Conservation (phyloP, 306 rosid species). For the Acacia confusa region DNA sequence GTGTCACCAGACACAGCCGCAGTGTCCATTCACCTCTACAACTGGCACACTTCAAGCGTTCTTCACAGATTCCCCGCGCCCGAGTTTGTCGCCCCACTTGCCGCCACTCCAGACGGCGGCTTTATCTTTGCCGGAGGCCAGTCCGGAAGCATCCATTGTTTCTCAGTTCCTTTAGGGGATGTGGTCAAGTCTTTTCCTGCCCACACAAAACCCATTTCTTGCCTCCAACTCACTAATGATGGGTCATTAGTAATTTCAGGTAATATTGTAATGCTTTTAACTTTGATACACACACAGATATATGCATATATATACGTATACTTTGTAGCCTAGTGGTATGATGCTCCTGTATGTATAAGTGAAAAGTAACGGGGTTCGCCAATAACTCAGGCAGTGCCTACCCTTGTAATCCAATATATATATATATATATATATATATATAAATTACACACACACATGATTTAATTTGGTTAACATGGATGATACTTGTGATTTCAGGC, state of each 20-base stretch:
- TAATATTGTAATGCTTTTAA: too few relatives aligned
- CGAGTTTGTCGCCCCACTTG: conserved; percentile 65
- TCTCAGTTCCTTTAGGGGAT: conserved; percentile 60
- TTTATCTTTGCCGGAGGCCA: conserved; percentile 71
- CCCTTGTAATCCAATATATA: too few relatives aligned
- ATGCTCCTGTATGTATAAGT: too few relatives aligned
- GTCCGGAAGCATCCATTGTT: conserved; percentile 52
- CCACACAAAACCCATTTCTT: conserved; percentile 54
- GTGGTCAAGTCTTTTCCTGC: conserved; percentile 39
- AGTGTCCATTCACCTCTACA: conserved; percentile 67
- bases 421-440: too few relatives aligned
- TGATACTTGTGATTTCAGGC: conserved; percentile 47
- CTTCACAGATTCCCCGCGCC: conserved; percentile 52
- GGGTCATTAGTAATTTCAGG: conserved; percentile 71
- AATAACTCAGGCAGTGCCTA: too few relatives aligned
- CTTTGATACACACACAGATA: too few relatives aligned
- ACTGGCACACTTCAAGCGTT: conserved; percentile 53
- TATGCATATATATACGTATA: too few relatives aligned
- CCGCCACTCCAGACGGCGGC: conserved; percentile 43
- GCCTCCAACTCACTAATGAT: conserved; percentile 53
- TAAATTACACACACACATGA: background rate
- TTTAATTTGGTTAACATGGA: background rate
- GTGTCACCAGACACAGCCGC: conserved; percentile 52
- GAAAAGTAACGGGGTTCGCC: too few relatives aligned
- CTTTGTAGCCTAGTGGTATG: too few relatives aligned